Evolutionary conservation across 352 stramenopile species (phyloP).

Genomic region (Phytophthora litchii): DNA sequence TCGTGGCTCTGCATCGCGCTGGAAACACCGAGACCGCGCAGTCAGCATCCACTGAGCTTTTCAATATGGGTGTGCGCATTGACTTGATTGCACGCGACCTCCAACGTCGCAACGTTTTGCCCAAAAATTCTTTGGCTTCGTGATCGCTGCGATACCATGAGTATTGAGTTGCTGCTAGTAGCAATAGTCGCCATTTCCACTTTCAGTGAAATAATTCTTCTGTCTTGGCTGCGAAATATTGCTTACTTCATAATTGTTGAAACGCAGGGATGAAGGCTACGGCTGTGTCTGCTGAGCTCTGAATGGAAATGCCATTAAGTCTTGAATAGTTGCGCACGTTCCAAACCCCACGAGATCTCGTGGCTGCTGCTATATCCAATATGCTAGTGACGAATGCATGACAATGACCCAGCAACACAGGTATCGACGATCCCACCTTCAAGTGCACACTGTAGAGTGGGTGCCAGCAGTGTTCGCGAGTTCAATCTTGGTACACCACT

Average conservation of each 20-base stretch:
- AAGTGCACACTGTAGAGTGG: too few relatives aligned
- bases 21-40: conserved; percentile 42
- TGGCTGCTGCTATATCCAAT: too few relatives aligned
- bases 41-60: conserved; percentile 36
- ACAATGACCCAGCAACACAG: too few relatives aligned
- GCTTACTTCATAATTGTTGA: conserved; percentile 16
- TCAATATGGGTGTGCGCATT: conserved; percentile 36
- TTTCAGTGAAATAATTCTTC: conserved; percentile 9
- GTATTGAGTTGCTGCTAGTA: neutral
- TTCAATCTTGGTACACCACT: too few relatives aligned
- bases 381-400: too few relatives aligned
- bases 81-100: conserved; percentile 41
- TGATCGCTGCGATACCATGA: conserved; percentile 1
- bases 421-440: too few relatives aligned
- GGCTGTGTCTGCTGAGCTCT: conserved; percentile 38
- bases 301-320: conserved; percentile 12
- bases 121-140: conserved; percentile 23
- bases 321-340: too few relatives aligned
- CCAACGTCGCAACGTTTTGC: conserved; percentile 29
- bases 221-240: neutral
- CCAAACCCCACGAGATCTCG: too few relatives aligned
- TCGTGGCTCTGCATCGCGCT: conserved; percentile 71
- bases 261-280: conserved; percentile 38
- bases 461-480: too few relatives aligned
- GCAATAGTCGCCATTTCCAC: neutral